These are phyloP conservation scores for Aspergillus sp. DNA, from an alignment of 2,329 filamentous ascomycete species.

Conservation along the genomic window DNA sequence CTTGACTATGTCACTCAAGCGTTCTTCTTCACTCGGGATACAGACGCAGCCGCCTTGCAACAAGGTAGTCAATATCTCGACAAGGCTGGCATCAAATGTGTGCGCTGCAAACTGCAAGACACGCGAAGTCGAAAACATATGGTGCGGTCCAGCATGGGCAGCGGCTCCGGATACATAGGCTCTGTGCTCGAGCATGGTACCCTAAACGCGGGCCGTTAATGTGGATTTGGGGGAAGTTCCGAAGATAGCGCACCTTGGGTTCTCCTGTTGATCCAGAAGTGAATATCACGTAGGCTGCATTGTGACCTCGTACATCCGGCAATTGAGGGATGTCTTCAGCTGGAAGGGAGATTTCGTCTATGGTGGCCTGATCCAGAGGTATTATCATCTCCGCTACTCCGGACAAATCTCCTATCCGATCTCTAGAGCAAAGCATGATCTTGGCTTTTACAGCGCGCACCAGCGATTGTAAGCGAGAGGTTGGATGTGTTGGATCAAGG, in stretches of 20 bases:
- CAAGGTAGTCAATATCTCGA: constrained; percentile 58
- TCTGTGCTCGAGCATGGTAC: constrained; percentile 64
- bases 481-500: constrained; percentile 44
- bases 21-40: constrained; percentile 55
- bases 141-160: constrained; percentile 54
- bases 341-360: constrained; percentile 26
- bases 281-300: constrained; percentile 60
- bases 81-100: constrained; percentile 58
- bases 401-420: constrained; percentile 24
- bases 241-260: constrained; percentile 46
- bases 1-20: constrained; percentile 52
- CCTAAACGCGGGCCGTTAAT: constrained; percentile 37
- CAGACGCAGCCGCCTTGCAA: constrained; percentile 61
- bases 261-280: constrained; percentile 59
- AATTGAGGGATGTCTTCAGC: constrained; percentile 18
- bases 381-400: constrained; percentile 30
- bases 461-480: constrained; percentile 38
- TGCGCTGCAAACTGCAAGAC: constrained; percentile 60
- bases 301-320: constrained; percentile 31
- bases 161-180: constrained; percentile 59
- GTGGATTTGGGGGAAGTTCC: neutral
- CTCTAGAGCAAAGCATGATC: constrained; percentile 37
- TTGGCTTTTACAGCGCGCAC: constrained; percentile 35
- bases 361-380: constrained; percentile 29
- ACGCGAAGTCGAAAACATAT: constrained; percentile 55